A percentile compares a stretch with the other conserved stretches of the same genome.
Evolutionary conservation across 140 eudicot genomes (phyloP).

Genomic region (Erigeron philadelphicus): DNA sequence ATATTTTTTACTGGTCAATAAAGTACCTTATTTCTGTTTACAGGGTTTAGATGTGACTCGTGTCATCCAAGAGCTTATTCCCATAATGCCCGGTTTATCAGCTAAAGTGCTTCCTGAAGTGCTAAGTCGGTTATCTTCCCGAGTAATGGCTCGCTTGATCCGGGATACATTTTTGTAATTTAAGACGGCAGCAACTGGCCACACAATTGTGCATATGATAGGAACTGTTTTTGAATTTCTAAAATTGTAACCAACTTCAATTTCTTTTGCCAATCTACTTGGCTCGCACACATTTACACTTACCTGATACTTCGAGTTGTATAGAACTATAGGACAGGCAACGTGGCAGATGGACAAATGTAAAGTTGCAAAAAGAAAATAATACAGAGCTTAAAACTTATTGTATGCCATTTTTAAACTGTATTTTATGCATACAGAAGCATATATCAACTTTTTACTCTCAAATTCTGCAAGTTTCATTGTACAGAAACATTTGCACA

Average conservation of each 20-base stretch:
- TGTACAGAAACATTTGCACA: neutral
- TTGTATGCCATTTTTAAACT: neutral
- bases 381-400: neutral
- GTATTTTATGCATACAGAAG: neutral
- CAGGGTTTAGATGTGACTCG: constrained; percentile 63
- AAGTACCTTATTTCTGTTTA: constrained; percentile 1
- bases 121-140: constrained; percentile 63
- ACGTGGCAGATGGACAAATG: constrained; percentile 20
- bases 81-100: constrained; percentile 76
- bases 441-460: neutral
- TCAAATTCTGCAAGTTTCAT: neutral
- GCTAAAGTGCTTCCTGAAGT: constrained; percentile 77
- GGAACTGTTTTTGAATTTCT: constrained; percentile 25
- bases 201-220: constrained; percentile 38
- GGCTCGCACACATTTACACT: constrained; percentile 4
- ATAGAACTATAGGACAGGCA: constrained; percentile 31
- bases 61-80: constrained; percentile 69
- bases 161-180: constrained; percentile 63
- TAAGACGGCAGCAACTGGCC: constrained; percentile 7
- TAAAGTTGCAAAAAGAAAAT: constrained; percentile 15
- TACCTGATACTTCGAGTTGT: constrained; percentile 23
- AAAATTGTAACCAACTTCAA: constrained; percentile 9
- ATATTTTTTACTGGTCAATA: neutral
- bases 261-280: constrained; percentile 14
- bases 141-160: constrained; percentile 69